A percentile compares a stretch with the other conserved stretches of the same genome.
These are phyloP conservation scores for Claviceps pazoutovae DNA, from an alignment of 2,329 filamentous ascomycete species.

Conservation along the genomic window DNA sequence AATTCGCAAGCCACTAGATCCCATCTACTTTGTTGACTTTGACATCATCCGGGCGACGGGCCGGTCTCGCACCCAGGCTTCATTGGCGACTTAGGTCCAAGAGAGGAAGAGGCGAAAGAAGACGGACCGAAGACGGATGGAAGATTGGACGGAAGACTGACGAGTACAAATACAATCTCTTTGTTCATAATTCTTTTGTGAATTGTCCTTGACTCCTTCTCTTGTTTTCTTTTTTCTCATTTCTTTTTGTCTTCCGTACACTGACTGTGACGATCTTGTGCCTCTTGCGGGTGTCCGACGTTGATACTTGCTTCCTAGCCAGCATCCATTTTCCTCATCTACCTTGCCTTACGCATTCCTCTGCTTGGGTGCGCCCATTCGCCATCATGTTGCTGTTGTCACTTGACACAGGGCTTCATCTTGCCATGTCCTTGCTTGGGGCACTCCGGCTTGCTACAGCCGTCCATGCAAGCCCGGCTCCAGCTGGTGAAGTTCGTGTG, in stretches of 20 bases:
- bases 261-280: too few relatives aligned
- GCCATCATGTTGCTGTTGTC: not conserved
- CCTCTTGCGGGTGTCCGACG: too few relatives aligned
- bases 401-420: not conserved
- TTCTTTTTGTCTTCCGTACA: not conserved
- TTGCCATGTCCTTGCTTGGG: not conserved
- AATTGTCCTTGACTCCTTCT: too few relatives aligned
- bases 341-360: too few relatives aligned
- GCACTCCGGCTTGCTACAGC: slow-evolving; percentile 1
- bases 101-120: not conserved
- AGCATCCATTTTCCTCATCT: too few relatives aligned
- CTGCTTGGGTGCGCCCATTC: not conserved
- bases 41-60: not conserved
- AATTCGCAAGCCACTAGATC: not conserved
- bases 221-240: not conserved
- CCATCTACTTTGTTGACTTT: not conserved
- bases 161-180: not conserved
- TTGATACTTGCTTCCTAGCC: too few relatives aligned
- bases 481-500: not conserved
- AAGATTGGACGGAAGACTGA: not conserved
- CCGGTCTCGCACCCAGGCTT: not conserved
- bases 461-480: not conserved
- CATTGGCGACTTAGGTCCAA: not conserved
- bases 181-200: not conserved
- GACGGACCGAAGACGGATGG: not conserved